Conservation (phyloP, 208 protist species). For the Acanthamoeba healyi region DNA sequence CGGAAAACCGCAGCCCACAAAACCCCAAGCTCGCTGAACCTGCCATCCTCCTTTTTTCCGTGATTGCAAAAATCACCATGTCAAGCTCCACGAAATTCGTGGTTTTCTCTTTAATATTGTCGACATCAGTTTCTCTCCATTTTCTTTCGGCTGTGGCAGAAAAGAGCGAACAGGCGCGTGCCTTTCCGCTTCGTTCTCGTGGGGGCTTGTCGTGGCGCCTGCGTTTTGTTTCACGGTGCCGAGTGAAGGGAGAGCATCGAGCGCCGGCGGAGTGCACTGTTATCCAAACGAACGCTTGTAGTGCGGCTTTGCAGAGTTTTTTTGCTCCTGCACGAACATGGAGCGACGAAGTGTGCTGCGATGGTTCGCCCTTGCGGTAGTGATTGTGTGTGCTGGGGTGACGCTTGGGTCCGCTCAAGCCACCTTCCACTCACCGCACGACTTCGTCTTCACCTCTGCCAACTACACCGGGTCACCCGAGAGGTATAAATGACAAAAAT, state of each 20-base stretch:
- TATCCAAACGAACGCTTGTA: no score
- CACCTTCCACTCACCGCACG: background rate
- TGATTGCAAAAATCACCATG: background rate
- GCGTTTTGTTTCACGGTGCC: no score
- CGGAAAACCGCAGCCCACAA: background rate
- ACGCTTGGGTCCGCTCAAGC: background rate
- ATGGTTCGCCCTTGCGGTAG: background rate
- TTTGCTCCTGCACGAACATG: background rate
- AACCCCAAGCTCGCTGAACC: background rate
- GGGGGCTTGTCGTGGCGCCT: no score
- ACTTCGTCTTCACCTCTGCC: slow-evolving; percentile 8
- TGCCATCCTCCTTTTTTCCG: background rate
- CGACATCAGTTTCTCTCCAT: no score
- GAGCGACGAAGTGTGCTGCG: background rate
- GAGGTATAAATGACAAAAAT: background rate
- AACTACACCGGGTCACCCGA: background rate
- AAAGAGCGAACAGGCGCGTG: background rate
- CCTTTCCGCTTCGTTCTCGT: background rate
- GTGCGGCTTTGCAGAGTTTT: no score
- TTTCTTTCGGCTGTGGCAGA: background rate
- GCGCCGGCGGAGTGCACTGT: no score
- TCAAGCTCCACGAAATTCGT: no score
- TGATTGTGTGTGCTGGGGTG: background rate
- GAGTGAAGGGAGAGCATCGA: no score
- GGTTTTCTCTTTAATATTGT: no score